Evolutionary conservation across 495 filamentous ascomycete genomes (phyloP).

Genomic region (Staphylotrichum tortipilum): DNA sequence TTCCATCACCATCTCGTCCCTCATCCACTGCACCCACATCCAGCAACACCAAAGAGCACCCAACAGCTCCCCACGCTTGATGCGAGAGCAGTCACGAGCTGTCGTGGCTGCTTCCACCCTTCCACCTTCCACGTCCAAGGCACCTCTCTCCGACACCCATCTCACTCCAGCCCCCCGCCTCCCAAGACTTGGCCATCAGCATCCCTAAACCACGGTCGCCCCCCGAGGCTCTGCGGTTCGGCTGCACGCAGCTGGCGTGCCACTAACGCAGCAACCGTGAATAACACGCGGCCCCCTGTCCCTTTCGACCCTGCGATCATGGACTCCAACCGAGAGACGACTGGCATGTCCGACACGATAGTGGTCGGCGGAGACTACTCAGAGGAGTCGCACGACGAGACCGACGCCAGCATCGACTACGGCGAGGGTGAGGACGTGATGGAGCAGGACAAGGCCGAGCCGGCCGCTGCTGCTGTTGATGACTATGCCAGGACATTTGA

Average conservation of each 20-base stretch:
- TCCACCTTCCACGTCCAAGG: too few species aligned
- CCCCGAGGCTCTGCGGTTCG: too few species aligned
- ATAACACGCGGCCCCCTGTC: background rate
- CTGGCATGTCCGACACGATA: constrained; percentile 22
- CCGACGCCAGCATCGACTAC: constrained; percentile 28
- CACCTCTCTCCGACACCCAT: constrained; percentile 22
- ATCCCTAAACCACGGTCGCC: constrained; percentile 22
- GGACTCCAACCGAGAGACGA: constrained; percentile 7
- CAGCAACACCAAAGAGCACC: background rate
- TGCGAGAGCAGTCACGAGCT: constrained; percentile 29
- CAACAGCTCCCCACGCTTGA: constrained; percentile 14
- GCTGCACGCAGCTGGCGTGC: too few species aligned
- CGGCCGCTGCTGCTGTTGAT: constrained; percentile 29
- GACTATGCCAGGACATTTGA: constrained; percentile 45
- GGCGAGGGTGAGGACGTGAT: constrained; percentile 21
- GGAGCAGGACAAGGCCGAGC: constrained; percentile 11
- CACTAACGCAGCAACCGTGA: constrained; percentile 5
- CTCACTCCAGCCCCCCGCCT: too few species aligned
- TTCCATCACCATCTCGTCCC: background rate
- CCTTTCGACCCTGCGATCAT: constrained; percentile 3
- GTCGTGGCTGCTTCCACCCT: constrained; percentile 32
- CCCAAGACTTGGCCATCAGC: constrained; percentile 19
- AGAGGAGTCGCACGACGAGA: constrained; percentile 19
- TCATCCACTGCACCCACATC: background rate
- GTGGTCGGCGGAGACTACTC: constrained; percentile 25